Evolutionary conservation across 768 basidiomycete species (phyloP).

Genomic region (Artomyces pyxidatus): DNA sequence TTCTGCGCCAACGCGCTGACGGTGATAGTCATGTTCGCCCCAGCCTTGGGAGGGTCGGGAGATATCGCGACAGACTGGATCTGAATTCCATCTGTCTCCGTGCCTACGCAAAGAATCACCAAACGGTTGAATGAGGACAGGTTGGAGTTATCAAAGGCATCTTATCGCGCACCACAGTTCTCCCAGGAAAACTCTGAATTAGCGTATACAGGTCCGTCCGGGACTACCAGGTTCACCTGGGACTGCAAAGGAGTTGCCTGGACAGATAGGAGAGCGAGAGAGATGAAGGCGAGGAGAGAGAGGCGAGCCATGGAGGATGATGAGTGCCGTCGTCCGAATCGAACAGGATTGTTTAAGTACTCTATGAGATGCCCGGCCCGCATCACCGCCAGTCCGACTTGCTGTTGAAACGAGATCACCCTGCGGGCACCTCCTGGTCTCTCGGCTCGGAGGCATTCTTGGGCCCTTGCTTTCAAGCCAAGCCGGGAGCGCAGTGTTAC

Average conservation of each 20-base stretch:
- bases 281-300: slow-evolving; percentile 20
- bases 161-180: neutral
- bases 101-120: slow-evolving; percentile 33
- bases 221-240: slow-evolving; percentile 23
- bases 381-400: too few relatives aligned
- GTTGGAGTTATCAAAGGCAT: neutral
- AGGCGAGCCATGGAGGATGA: slow-evolving; percentile 23
- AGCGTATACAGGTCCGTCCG: slow-evolving; percentile 36
- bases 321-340: too few relatives aligned
- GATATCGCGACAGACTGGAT: slow-evolving; percentile 63
- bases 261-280: slow-evolving; percentile 22
- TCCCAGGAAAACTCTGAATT: slow-evolving; percentile 61
- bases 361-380: too few relatives aligned
- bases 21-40: slow-evolving; percentile 75
- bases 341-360: too few relatives aligned
- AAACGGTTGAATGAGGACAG: slow-evolving; percentile 9
- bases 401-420: too few relatives aligned
- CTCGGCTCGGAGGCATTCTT: too few relatives aligned
- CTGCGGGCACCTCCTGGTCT: too few relatives aligned
- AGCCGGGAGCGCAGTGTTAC: too few relatives aligned
- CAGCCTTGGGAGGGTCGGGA: slow-evolving; percentile 88
- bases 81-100: slow-evolving; percentile 38
- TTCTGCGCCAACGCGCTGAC: slow-evolving; percentile 53
- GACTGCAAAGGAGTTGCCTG: neutral
- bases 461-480: too few relatives aligned